Base-by-base conservation (phyloP, 805 yeast species). In the Candida coquimbonensis region DNA sequence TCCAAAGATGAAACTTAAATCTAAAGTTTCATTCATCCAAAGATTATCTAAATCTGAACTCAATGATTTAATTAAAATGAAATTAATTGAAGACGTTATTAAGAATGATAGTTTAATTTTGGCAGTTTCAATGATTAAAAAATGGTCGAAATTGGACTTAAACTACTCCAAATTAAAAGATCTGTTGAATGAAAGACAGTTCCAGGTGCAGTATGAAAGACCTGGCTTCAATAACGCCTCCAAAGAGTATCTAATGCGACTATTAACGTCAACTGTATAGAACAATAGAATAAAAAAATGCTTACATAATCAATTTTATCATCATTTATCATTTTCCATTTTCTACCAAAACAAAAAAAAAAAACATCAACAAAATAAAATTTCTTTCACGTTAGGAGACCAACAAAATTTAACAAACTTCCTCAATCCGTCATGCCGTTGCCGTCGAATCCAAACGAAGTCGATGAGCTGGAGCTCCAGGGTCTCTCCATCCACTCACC, bases 31-130 rank as follows among this genome's bases (percentile, higher is more conserved):
- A 17, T 6, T 44, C 12, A 26, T 44, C 5, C 21, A 25, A 14
- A 44, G 46, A 35, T 9, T 44, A 34, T 8, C 17, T 6, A 25
- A 40, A 8, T 17, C 17, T 8, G 33, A 13, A 3, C 17, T 44
- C 13, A n/a, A 26, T 16, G 27, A 16, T 9, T 24, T 9, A 11
- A 24, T 32, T 24, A 31, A 40, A 16, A 3, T 24, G 4, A 9
- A 14, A 5, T 24, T 44, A 7, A 16, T 44, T 8, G 43, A 44
- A 16, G 27, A 36, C 13, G 27, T 29, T 16, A 40, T 44, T 13
- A n/a, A 16, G 21, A 40, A 31, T 13, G 47, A 43, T 3, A 44
- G 43, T 40, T 36, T 44, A 9, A 44, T 44, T 8, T 36, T 39
- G 8, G 47, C 47, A 11, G 16, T 21, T 7, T 9, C 21, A 12